A percentile compares a stretch with the other conserved stretches of the same genome.
These are phyloP conservation scores for Aspergillus cristatus DNA, from an alignment of 495 filamentous ascomycete species.

Conservation along the genomic window DNA sequence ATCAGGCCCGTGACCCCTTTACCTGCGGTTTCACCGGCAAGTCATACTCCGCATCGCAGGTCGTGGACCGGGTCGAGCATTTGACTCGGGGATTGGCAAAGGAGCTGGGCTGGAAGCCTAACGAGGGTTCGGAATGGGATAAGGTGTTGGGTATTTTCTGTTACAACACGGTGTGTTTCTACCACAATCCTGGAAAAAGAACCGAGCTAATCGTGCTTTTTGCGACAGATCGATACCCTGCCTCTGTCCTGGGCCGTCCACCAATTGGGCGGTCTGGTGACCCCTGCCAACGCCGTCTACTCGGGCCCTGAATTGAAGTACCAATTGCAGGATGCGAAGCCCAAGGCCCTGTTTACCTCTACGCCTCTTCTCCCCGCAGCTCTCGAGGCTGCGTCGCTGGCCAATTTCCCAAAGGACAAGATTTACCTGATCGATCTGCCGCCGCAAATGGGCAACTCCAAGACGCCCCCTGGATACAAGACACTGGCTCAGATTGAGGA, in stretches of 20 bases:
- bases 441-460: conserved; percentile 34
- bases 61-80: conserved; percentile 56
- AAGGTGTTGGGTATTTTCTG: conserved; percentile 72
- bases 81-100: conserved; percentile 64
- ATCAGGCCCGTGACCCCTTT: conserved; percentile 60
- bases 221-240: conserved; percentile 67
- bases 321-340: conserved; percentile 66
- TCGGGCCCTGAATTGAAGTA: conserved; percentile 65
- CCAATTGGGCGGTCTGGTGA: conserved; percentile 62
- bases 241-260: conserved; percentile 70
- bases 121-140: conserved; percentile 74
- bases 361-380: conserved; percentile 61
- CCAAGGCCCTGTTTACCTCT: conserved; percentile 74
- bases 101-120: conserved; percentile 65
- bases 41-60: conserved; percentile 56
- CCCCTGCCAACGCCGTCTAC: conserved; percentile 80
- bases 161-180: conserved; percentile 61
- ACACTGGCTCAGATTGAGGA: conserved; percentile 61
- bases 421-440: conserved; percentile 70
- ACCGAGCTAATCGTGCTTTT: background rate
- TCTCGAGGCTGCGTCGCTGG: conserved; percentile 56
- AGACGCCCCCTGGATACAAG: conserved; percentile 48
- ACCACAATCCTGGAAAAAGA: background rate
- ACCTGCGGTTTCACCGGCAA: conserved; percentile 73
- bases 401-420: conserved; percentile 58